Conservation (phyloP, 1,284 basidiomycete genomes). For the Ceratobasidium sp. region DNA sequence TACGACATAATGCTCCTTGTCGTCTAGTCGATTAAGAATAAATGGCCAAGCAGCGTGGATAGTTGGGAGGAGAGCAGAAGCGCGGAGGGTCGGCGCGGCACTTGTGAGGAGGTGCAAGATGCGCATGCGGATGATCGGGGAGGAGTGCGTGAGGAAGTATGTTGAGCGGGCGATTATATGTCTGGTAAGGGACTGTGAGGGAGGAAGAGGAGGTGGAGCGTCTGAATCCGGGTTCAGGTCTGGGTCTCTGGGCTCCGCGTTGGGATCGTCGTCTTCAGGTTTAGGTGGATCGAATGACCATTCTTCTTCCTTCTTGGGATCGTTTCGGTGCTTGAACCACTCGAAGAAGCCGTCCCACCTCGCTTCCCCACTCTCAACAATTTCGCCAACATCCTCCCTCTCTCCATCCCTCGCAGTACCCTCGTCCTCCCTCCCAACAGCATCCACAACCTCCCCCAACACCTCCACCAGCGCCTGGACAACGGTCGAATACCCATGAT, state of each 20-base stretch:
- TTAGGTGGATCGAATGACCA: slow-evolving; percentile 53
- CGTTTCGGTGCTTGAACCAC: slow-evolving; percentile 71
- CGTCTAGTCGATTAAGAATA: slow-evolving; percentile 80
- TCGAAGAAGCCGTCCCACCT: slow-evolving; percentile 66
- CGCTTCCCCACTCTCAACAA: slow-evolving; percentile 53
- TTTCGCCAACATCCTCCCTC: slow-evolving; percentile 53
- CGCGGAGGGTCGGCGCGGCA: slow-evolving; percentile 80
- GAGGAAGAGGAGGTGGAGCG: slow-evolving; percentile 69
- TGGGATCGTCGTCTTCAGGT: slow-evolving; percentile 50
- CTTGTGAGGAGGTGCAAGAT: slow-evolving; percentile 81
- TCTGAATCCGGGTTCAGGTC: slow-evolving; percentile 53
- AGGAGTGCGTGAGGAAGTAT: slow-evolving; percentile 91
- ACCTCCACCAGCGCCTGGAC: slow-evolving; percentile 91
- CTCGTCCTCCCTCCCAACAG: slow-evolving; percentile 71
- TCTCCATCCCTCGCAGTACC: slow-evolving; percentile 49
- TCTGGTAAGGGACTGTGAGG: slow-evolving; percentile 79
- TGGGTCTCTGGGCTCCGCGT: slow-evolving; percentile 46
- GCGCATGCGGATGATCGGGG: slow-evolving; percentile 83
- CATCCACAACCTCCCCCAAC: slow-evolving; percentile 80
- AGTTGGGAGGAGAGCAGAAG: slow-evolving; percentile 81
- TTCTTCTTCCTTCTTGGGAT: slow-evolving; percentile 59
- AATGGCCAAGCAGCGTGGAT: slow-evolving; percentile 91
- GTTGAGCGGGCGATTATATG: slow-evolving; percentile 87
- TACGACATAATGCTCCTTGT: slow-evolving; percentile 82
- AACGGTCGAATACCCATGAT: slow-evolving; percentile 87